Evolutionary conservation across 2,329 filamentous ascomycete species (phyloP).

Genomic region (Cucurbitaria berberidis): DNA sequence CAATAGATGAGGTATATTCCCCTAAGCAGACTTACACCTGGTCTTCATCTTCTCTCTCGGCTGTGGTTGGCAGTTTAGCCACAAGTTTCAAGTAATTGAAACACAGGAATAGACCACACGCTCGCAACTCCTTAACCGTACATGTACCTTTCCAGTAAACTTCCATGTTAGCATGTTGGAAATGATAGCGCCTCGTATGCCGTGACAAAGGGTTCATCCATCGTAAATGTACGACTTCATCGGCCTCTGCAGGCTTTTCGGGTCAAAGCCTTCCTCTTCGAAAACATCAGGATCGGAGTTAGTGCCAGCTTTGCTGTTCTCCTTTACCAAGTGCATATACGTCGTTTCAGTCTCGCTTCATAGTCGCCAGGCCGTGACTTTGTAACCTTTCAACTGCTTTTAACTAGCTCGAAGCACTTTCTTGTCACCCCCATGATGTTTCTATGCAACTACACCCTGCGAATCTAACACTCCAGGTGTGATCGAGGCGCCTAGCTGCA

Average conservation of each 20-base stretch:
- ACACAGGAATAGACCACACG: slow-evolving; percentile 27
- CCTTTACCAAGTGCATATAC: slow-evolving; percentile 31
- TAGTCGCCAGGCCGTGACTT: slow-evolving; percentile 36
- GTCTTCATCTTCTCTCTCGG: not conserved
- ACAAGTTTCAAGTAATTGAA: slow-evolving; percentile 44
- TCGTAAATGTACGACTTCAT: slow-evolving; percentile 32
- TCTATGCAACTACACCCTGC: slow-evolving; percentile 35
- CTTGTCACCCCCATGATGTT: slow-evolving; percentile 24
- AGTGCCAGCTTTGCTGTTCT: slow-evolving; percentile 16
- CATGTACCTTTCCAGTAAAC: slow-evolving; percentile 47
- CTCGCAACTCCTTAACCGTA: slow-evolving; percentile 28
- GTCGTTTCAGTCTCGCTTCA: slow-evolving; percentile 42
- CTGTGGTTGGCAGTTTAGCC: slow-evolving; percentile 19
- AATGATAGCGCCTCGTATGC: slow-evolving; percentile 38
- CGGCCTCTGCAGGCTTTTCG: slow-evolving; percentile 9
- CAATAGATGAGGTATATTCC: slow-evolving; percentile 36
- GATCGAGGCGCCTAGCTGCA: slow-evolving; percentile 36
- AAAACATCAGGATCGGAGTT: slow-evolving; percentile 22
- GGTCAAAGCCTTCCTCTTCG: not conserved
- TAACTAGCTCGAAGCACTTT: slow-evolving; percentile 14
- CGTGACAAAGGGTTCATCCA: slow-evolving; percentile 36
- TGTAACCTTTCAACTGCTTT: slow-evolving; percentile 34
- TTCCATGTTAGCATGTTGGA: slow-evolving; percentile 32
- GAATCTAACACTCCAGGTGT: slow-evolving; percentile 34
- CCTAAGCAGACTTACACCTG: slow-evolving; percentile 32